A percentile compares a stretch with the other conserved stretches of the same genome.
Evolutionary conservation across 768 basidiomycete genomes (phyloP).

Genomic region (Mycena albidolilacea): DNA sequence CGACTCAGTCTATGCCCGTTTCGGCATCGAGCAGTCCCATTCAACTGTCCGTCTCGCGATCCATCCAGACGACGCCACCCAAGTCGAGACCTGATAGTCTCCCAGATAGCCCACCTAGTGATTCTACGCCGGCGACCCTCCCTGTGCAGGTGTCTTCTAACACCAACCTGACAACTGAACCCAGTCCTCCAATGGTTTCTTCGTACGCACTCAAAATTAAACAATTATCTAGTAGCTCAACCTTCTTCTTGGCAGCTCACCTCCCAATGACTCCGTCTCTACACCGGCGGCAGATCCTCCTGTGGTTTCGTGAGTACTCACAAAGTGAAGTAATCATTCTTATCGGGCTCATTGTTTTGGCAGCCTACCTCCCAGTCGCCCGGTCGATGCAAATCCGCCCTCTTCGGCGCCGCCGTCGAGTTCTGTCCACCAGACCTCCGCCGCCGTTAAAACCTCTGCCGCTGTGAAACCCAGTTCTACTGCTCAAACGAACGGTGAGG

Average conservation of each 20-base stretch:
- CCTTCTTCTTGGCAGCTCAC: not conserved
- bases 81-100: not conserved
- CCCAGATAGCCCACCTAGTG: not conserved
- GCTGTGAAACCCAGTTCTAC: conserved; percentile 13
- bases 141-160: not conserved
- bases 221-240: not conserved
- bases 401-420: not conserved
- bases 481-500: not conserved
- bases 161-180: not conserved
- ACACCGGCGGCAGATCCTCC: not conserved
- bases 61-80: not conserved
- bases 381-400: not conserved
- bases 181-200: not conserved
- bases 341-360: conserved; percentile 12
- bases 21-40: not conserved
- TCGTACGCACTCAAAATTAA: not conserved
- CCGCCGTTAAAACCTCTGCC: not conserved
- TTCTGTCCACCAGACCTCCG: not conserved
- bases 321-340: not conserved
- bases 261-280: not conserved
- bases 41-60: not conserved
- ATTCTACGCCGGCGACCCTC: not conserved
- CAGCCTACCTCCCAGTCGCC: conserved; percentile 12
- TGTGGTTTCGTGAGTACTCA: conserved; percentile 13
- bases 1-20: conserved; percentile 18